Base-by-base conservation (phyloP, 306 rosid genomes). In the Cajanus cajan region DNA sequence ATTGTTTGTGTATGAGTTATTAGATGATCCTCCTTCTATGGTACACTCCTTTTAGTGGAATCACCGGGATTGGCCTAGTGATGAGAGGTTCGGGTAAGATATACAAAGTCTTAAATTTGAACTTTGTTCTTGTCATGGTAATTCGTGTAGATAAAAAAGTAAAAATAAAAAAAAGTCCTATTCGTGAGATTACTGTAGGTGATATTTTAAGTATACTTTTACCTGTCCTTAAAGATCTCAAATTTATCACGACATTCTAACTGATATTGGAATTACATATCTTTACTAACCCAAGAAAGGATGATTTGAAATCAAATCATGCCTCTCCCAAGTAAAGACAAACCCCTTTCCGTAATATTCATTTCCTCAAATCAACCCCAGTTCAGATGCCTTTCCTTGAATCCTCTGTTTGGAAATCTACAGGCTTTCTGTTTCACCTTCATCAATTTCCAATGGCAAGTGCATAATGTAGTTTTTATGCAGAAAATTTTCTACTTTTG, bases 1-100 rank as follows among this genome's bases (percentile, higher is more conserved):
- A 50, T 76, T 80, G 82, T 78, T 39, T 84, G 80, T 86, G 76
- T 84, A 68, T 34, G 71, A 52, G 72, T 80, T 82, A 68, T 82
- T 28, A 62, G 79, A 68, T 66, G 50, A 72, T 78, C 68, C 69
- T 21, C 37, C 62, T 76, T 39, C 61, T 68, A 73, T 79, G 83
- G 31, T 9, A 43, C 47, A 9, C 4, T 2, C 51, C 48, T 11
- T 11, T 44, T 12, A 44, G 16, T 12, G n/a, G n/a, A n/a, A n/a
- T n/a, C n/a, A n/a, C n/a, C n/a, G n/a, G n/a, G n/a, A n/a, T n/a
- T n/a, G n/a, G n/a, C n/a, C n/a, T n/a, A n/a, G n/a, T n/a, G n/a
- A n/a, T n/a, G n/a, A n/a, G n/a, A n/a, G n/a, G n/a, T n/a, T n/a
- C n/a, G n/a, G n/a, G n/a, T n/a, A n/a, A n/a, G n/a, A n/a, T n/a